Conservation (phyloP, 1,139 yeast genomes). For the Zygotorulaspora mrakii region DNA sequence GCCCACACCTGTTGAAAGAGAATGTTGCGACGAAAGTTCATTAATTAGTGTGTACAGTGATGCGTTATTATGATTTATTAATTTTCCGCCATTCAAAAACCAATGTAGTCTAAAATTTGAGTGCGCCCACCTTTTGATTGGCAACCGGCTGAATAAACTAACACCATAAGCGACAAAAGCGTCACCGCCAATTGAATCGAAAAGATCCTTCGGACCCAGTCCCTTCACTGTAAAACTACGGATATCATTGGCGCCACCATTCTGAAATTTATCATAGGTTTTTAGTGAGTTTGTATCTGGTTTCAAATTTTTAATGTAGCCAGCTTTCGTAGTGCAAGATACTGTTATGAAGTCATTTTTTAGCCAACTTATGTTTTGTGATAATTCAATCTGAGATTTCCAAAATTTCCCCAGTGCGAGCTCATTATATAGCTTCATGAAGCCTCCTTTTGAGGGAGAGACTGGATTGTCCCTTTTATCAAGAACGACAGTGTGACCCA, state of each 20-base stretch:
- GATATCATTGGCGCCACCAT: conserved; percentile 47
- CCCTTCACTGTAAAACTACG: conserved; percentile 50
- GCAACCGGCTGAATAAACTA: conserved; percentile 63
- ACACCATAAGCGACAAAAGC: conserved; percentile 66
- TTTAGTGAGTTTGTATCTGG: conserved; percentile 28
- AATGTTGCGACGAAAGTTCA: conserved; percentile 42
- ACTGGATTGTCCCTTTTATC: conserved; percentile 57
- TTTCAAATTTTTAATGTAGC: conserved; percentile 45
- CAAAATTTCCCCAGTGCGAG: conserved; percentile 32
- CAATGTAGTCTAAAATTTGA: conserved; percentile 67
- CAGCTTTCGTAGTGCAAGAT: conserved; percentile 48
- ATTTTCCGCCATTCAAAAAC: conserved; percentile 71
- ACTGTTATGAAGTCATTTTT: conserved; percentile 36
- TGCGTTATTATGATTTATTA: conserved; percentile 43
- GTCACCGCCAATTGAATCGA: conserved; percentile 73
- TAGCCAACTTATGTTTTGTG: conserved; percentile 40
- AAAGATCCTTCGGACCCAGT: conserved; percentile 71
- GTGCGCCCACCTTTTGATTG: conserved; percentile 46
- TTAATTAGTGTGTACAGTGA: conserved; percentile 27
- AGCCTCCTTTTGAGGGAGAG: conserved; percentile 57
- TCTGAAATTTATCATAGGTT: conserved; percentile 49
- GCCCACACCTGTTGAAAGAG: conserved; percentile 70
- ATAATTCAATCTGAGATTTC: conserved; percentile 45
- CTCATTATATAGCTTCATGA: conserved; percentile 55
- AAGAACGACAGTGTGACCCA: conserved; percentile 48